These are phyloP conservation scores for Diversispora epigaea DNA, from an alignment of 192 early-diverging fungal genomes.

Conservation along the genomic window DNA sequence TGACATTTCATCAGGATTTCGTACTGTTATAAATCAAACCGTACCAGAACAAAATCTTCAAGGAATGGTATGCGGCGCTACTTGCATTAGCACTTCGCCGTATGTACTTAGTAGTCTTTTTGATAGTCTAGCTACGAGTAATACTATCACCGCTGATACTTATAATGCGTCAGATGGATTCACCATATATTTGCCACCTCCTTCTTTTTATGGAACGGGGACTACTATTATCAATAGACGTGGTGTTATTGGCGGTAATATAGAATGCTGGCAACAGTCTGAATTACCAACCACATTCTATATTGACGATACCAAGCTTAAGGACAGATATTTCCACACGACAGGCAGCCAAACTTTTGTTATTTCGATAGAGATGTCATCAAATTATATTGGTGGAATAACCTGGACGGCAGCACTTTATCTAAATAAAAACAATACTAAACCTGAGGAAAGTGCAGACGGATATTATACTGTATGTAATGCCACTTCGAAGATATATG, in stretches of 20 bases:
- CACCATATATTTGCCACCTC: neutral
- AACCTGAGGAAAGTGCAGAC: neutral
- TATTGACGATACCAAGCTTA: neutral
- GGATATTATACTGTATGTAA: slow-evolving; percentile 18
- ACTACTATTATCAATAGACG: neutral
- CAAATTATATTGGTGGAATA: neutral
- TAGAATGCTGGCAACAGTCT: neutral
- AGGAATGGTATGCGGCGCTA: neutral
- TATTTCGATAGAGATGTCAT: neutral
- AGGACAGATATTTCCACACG: neutral
- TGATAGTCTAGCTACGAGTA: neutral
- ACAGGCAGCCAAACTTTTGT: neutral
- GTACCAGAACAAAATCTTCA: neutral
- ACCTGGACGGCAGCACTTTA: neutral
- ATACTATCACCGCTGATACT: neutral
- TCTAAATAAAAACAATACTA: neutral
- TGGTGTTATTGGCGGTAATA: neutral
- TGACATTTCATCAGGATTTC: neutral
- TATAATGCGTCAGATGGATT: neutral
- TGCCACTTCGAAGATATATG: neutral
- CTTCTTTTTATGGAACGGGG: neutral
- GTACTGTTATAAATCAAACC: neutral
- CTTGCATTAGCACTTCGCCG: neutral
- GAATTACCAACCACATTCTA: neutral
- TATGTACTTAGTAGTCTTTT: neutral